These are phyloP conservation scores for Ilex aquifolium DNA, from an alignment of 257 asterid genomes.

Conservation along the genomic window DNA sequence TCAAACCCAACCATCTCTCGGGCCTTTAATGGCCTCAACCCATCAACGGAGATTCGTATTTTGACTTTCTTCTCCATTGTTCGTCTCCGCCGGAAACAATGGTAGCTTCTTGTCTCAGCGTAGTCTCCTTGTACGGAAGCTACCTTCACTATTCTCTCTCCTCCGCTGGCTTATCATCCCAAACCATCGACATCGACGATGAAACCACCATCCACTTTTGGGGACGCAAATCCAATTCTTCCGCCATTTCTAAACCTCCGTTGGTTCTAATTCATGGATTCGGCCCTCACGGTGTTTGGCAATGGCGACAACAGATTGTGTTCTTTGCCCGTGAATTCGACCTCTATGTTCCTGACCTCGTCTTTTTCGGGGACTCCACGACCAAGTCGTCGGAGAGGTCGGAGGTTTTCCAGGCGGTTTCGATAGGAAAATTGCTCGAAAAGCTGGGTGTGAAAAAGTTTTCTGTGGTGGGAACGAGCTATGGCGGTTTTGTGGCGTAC, in stretches of 20 bases:
- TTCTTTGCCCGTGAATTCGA: conserved; percentile 42
- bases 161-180: conserved; percentile 66
- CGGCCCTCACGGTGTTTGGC: conserved; percentile 69
- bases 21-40: too few species aligned
- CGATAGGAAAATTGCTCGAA: conserved; percentile 41
- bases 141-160: conserved; percentile 45
- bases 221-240: conserved; percentile 44
- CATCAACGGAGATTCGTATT: too few species aligned
- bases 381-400: conserved; percentile 46
- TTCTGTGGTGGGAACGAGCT: conserved; percentile 71
- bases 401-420: conserved; percentile 68
- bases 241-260: conserved; percentile 37
- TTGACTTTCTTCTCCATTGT: too few species aligned
- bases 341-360: conserved; percentile 61
- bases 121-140: conserved; percentile 34
- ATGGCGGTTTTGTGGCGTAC: conserved; percentile 85
- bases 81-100: neutral
- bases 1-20: too few species aligned
- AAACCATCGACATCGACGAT: conserved; percentile 38
- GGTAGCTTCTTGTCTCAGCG: conserved; percentile 52
- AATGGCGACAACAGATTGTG: conserved; percentile 62
- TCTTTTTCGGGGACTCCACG: conserved; percentile 62
- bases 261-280: conserved; percentile 69
- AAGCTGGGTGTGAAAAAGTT: conserved; percentile 39
- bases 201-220: conserved; percentile 61